These are phyloP conservation scores for Eimeria praecox DNA, from an alignment of 169 alveolate genomes.

Conservation along the genomic window DNA sequence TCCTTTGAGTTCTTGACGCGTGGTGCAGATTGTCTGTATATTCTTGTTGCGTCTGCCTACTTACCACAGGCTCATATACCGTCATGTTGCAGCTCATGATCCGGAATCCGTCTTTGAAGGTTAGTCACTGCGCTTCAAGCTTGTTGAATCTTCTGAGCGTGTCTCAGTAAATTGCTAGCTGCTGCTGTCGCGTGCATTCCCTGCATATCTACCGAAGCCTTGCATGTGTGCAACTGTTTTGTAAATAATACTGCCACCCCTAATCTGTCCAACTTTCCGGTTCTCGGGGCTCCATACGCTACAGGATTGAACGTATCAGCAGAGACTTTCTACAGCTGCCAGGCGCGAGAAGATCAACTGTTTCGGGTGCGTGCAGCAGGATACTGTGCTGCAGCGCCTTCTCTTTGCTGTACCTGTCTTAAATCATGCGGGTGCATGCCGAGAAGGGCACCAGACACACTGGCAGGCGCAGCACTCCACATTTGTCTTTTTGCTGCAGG, in stretches of 20 bases:
- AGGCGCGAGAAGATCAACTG: slow-evolving; percentile 81
- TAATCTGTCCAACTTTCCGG: too few species aligned
- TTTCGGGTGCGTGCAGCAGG: slow-evolving; percentile 37
- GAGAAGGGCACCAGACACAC: neutral
- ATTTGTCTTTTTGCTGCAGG: neutral
- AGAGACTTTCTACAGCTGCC: slow-evolving; percentile 84
- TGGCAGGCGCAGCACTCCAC: neutral
- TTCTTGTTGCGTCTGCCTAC: neutral
- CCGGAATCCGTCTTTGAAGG: slow-evolving; percentile 73
- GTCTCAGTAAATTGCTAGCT: neutral
- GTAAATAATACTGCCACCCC: neutral
- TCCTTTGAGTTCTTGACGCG: neutral
- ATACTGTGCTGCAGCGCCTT: neutral
- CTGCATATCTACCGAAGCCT: neutral
- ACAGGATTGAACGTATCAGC: slow-evolving; percentile 83
- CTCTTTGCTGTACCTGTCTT: neutral
- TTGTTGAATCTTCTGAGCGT: neutral
- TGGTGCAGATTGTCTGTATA: neutral
- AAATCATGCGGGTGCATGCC: neutral
- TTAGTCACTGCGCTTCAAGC: neutral
- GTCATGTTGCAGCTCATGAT: slow-evolving; percentile 65
- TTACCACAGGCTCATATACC: slow-evolving; percentile 52
- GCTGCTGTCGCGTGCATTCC: neutral
- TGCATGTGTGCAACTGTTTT: neutral
- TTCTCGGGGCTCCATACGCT: neutral